Evolutionary conservation across 495 filamentous ascomycete species (phyloP), one percentile per base, ranked within the genome.

Genomic region (Talaromyces ruber): DNA sequence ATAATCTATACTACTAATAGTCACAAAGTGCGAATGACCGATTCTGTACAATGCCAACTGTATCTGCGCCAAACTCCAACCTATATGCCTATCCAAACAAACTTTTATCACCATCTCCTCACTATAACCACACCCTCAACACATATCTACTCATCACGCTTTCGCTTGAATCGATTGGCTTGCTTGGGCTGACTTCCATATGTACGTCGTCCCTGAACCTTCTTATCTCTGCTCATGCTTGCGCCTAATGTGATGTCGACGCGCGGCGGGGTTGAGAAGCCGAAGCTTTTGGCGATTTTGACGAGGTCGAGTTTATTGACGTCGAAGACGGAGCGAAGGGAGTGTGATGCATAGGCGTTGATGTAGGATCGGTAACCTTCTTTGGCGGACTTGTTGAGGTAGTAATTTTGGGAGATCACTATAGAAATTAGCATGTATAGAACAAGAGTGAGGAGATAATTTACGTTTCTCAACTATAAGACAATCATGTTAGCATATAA

Each of bases 231-330:
- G 62, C 84, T 84, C 86, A 98, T 85, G 65, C 93, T 92, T 6
- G 93, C 86, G 0, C 93, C 92, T 29, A 98, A 76, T 32, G 85
- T 86, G 67, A 98, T 88, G 72, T 98, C 94, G 29, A 98, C 88
- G 52, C 91, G 82, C 9, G 94, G 94, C n/a, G 94, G 93, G 0
- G 88, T 84, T 4, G 81, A 70, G 72, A 98, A 98, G 0, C 94
- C 94, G 69, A 97, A 98, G 54, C 88, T 84, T 82, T 93, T 96
- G 54, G 94, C 92, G 16, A 98, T 88, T 78, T 96, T 97, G 63
- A 88, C 82, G 34, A 98, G 81, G 73, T 98, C 94, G 8, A 98
- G 82, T 72, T 95, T 94, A 70, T 97, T 79, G 28, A 98, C 86
- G 71, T 98, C 92, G 69, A 96, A 98, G 34, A 97, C 89, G 12